These are phyloP conservation scores for Fusarium subglutinans DNA, from an alignment of 2,329 filamentous ascomycete species.

Conservation along the genomic window DNA sequence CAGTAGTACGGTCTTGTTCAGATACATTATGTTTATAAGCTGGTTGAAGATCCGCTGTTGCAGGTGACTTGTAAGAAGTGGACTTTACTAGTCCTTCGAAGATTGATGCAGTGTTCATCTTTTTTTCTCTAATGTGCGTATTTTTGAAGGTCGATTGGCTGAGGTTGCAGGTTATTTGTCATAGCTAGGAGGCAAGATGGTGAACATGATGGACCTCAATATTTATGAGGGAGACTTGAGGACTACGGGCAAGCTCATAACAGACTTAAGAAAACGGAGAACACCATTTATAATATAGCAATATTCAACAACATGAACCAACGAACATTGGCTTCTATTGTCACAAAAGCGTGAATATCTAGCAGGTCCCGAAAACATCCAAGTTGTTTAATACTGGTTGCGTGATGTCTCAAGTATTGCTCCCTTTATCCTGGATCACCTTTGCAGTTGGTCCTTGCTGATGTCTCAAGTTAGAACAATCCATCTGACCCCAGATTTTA, in stretches of 20 bases:
- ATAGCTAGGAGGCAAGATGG: background rate
- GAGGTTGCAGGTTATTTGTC: background rate
- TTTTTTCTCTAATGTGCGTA: background rate
- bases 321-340: background rate
- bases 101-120: background rate
- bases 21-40: background rate
- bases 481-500: background rate
- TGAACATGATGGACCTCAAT: background rate
- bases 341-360: conserved; percentile 9
- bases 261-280: background rate
- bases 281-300: background rate
- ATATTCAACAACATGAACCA: background rate
- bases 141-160: background rate
- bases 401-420: conserved; percentile 8
- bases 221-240: too few relatives aligned
- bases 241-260: background rate
- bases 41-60: background rate
- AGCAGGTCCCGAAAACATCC: background rate
- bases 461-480: conserved; percentile 4
- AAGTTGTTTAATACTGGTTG: conserved; percentile 1
- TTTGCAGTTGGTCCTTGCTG: background rate
- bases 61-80: background rate
- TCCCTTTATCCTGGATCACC: background rate
- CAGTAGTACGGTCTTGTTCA: background rate
- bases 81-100: background rate